Evolutionary conservation across 108 stramenopile genomes (phyloP).

Genomic region (Nitzschia inconspicua): DNA sequence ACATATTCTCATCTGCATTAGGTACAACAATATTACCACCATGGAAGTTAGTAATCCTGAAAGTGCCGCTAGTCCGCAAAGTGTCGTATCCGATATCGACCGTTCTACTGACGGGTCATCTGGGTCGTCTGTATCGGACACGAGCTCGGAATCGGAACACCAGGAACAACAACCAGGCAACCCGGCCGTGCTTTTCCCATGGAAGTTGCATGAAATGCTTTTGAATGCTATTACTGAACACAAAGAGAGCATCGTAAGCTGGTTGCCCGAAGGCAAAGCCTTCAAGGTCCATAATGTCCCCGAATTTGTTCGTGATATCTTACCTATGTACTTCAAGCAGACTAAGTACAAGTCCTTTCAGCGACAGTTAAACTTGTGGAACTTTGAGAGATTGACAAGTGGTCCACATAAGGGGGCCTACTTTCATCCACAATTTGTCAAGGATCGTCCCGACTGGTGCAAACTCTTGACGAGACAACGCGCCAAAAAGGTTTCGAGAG

Average conservation of each 20-base stretch:
- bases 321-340: slow-evolving; percentile 30
- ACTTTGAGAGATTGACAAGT: slow-evolving; percentile 46
- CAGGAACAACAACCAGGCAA: neutral
- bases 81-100: neutral
- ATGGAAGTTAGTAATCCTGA: too few relatives aligned
- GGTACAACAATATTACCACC: too few relatives aligned
- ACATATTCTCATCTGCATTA: too few relatives aligned
- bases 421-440: slow-evolving; percentile 59
- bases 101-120: neutral
- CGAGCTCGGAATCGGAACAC: neutral
- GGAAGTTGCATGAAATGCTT: slow-evolving; percentile 19
- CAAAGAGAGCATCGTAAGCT: slow-evolving; percentile 14
- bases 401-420: slow-evolving; percentile 65
- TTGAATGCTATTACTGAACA: neutral
- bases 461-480: slow-evolving; percentile 8
- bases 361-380: slow-evolving; percentile 63
- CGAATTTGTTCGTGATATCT: slow-evolving; percentile 11
- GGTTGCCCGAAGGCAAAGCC: slow-evolving; percentile 25
- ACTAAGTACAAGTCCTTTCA: slow-evolving; percentile 37
- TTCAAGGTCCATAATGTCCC: slow-evolving; percentile 25
- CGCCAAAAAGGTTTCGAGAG: too few relatives aligned
- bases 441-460: slow-evolving; percentile 19
- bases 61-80: too few relatives aligned
- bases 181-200: slow-evolving; percentile 17
- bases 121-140: neutral